Evolutionary conservation across 78 protist species (phyloP).

Genomic region (Dictyostelium intermedium): DNA sequence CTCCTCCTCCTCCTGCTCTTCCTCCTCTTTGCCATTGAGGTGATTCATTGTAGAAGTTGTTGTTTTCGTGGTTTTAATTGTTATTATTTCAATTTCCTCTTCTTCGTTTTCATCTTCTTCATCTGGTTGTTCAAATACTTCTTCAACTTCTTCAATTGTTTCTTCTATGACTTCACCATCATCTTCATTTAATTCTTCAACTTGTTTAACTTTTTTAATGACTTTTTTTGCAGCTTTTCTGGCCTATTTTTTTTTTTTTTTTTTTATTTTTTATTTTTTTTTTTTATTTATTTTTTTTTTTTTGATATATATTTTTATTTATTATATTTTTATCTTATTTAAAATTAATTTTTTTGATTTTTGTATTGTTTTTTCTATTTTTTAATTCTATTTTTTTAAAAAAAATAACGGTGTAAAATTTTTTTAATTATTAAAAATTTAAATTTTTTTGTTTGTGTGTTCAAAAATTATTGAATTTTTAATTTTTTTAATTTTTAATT

Average conservation of each 20-base stretch:
- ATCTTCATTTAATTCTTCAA: not conserved
- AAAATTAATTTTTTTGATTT: no score
- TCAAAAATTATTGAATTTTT: no score
- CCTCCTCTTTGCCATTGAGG: not conserved
- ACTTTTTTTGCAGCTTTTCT: not conserved
- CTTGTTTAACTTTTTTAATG: not conserved
- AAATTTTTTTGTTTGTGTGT: no score
- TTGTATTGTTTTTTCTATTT: no score
- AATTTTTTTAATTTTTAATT: no score
- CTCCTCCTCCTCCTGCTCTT: not conserved
- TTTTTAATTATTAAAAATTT: no score
- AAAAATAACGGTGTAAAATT: no score
- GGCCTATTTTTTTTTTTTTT: not conserved
- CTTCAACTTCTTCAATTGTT: not conserved
- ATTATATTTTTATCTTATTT: not conserved
- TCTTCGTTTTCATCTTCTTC: not conserved
- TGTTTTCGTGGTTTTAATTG: not conserved
- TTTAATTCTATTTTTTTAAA: no score
- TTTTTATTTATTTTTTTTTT: not conserved
- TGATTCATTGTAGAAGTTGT: not conserved
- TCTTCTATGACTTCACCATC: not conserved
- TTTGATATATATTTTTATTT: not conserved
- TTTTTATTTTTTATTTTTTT: not conserved
- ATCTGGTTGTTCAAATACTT: not conserved
- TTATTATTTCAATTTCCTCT: not conserved